phyloP scores from a whole-genome alignment of 2,329 filamentous ascomycete genomes.

The Aspergillaceae sp. region DNA sequence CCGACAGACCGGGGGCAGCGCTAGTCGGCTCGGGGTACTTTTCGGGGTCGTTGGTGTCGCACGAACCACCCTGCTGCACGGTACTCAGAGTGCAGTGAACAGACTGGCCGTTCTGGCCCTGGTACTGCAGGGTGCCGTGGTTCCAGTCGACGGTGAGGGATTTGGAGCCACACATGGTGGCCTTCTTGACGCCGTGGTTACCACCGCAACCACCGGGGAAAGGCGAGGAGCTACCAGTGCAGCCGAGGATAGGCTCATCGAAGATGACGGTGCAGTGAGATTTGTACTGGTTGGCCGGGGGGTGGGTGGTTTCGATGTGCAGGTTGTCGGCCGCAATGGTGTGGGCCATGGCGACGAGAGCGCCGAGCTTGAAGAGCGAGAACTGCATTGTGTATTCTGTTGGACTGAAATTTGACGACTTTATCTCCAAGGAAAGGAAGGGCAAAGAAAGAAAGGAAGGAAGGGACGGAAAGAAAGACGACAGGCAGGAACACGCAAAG shows the following conservation, averaged over 20 bases:
- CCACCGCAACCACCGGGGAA: slow-evolving; percentile 12
- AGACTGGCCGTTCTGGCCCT: slow-evolving; percentile 1
- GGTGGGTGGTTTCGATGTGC: slow-evolving; percentile 8
- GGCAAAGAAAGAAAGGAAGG: not conserved
- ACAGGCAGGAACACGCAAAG: not conserved
- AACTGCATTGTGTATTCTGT: not conserved
- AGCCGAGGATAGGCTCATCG: slow-evolving; percentile 9
- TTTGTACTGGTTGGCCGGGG: slow-evolving; percentile 8
- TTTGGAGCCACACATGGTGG: slow-evolving; percentile 3
- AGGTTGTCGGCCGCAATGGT: slow-evolving; percentile 7
- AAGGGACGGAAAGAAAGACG: not conserved
- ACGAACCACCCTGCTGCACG: slow-evolving; percentile 4
- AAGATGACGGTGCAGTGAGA: slow-evolving; percentile 10
- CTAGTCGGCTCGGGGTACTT: slow-evolving; percentile 1
- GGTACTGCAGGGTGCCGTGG: slow-evolving; percentile 5
- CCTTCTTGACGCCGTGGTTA: slow-evolving; percentile 16
- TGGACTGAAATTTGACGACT: not conserved
- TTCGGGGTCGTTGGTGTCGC: slow-evolving; percentile 7
- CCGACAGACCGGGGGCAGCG: not conserved
- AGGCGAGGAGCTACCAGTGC: slow-evolving; percentile 9
- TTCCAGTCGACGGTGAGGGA: slow-evolving; percentile 7
- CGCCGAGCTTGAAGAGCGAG: slow-evolving; percentile 7
- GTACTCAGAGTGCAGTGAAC: slow-evolving; percentile 10
- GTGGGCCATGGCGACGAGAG: slow-evolving; percentile 7
- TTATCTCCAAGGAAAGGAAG: not conserved